Evolutionary conservation across 495 filamentous ascomycete genomes (phyloP).

Genomic region (Podospora fimiseda): DNA sequence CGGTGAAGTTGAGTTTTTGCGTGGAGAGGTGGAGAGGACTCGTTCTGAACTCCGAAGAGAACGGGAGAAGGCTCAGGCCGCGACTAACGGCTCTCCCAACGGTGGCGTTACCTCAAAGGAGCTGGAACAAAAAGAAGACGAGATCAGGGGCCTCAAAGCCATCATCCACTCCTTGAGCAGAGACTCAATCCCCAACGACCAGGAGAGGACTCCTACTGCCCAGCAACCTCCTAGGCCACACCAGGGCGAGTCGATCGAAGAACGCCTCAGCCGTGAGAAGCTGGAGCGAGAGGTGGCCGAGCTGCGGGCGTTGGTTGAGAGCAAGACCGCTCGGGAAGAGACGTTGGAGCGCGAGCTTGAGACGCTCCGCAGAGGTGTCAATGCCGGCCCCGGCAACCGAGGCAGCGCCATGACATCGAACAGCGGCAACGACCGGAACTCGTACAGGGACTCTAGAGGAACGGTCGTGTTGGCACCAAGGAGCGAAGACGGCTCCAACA

Average conservation of each 20-base stretch:
- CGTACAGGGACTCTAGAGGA: slow-evolving; percentile 52
- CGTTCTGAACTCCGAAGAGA: slow-evolving; percentile 83
- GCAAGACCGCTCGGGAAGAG: slow-evolving; percentile 71
- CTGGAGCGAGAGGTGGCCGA: slow-evolving; percentile 76
- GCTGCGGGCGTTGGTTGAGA: slow-evolving; percentile 60
- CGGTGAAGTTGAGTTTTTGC: slow-evolving; percentile 91
- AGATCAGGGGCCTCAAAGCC: slow-evolving; percentile 92
- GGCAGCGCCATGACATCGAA: slow-evolving; percentile 48
- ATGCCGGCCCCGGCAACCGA: slow-evolving; percentile 24
- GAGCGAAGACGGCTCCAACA: slow-evolving; percentile 30
- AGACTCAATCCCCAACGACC: slow-evolving; percentile 53
- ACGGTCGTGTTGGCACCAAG: slow-evolving; percentile 47
- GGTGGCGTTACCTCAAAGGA: slow-evolving; percentile 54
- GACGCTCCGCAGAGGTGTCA: slow-evolving; percentile 44
- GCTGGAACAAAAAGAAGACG: slow-evolving; percentile 90
- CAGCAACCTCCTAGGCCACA: slow-evolving; percentile 33
- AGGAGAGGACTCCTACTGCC: slow-evolving; percentile 36
- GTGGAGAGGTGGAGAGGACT: slow-evolving; percentile 93
- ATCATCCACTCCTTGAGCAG: slow-evolving; percentile 93
- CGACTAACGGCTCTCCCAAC: slow-evolving; percentile 45
- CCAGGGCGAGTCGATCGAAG: slow-evolving; percentile 50
- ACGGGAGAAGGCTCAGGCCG: slow-evolving; percentile 73
- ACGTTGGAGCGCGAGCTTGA: slow-evolving; percentile 87
- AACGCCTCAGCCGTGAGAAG: slow-evolving; percentile 50
- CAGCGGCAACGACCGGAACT: slow-evolving; percentile 44